These are phyloP conservation scores for Cladophialophora bantiana DNA, from an alignment of 2,329 filamentous ascomycete genomes.

Conservation along the genomic window DNA sequence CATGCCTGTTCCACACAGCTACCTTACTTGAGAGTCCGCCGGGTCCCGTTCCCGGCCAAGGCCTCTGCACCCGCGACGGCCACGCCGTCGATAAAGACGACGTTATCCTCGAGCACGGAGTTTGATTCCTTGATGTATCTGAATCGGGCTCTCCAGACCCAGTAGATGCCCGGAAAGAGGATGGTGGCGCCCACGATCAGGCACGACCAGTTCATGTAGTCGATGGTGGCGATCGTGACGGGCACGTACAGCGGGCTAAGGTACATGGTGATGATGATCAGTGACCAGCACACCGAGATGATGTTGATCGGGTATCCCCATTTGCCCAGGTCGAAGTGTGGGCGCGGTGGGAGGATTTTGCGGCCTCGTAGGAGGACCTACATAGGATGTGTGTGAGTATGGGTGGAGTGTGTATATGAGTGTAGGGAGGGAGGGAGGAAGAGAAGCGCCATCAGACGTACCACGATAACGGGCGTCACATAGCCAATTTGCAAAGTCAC, in stretches of 20 bases:
- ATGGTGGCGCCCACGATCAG: constrained; percentile 34
- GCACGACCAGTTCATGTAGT: constrained; percentile 37
- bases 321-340: constrained; percentile 34
- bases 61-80: constrained; percentile 23
- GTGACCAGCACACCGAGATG: constrained; percentile 33
- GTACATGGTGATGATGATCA: constrained; percentile 35
- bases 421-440: constrained; percentile 1
- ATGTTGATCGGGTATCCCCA: constrained; percentile 36
- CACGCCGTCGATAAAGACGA: constrained; percentile 29
- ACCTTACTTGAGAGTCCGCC: no score
- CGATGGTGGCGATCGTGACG: constrained; percentile 34
- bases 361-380: constrained; percentile 34
- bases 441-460: constrained; percentile 3
- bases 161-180: constrained; percentile 35
- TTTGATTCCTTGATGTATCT: constrained; percentile 31
- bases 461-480: constrained; percentile 33
- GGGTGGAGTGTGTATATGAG: neutral
- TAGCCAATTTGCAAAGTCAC: constrained; percentile 34
- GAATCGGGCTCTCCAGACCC: constrained; percentile 33
- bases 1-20: no score
- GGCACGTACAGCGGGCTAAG: constrained; percentile 35
- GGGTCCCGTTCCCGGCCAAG: constrained; percentile 11
- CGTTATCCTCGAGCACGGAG: constrained; percentile 30
- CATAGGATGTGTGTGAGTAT: neutral
- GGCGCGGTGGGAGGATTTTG: constrained; percentile 31